Evolutionary conservation across 345 rosid genomes (phyloP).

Genomic region (Adansonia digitata): DNA sequence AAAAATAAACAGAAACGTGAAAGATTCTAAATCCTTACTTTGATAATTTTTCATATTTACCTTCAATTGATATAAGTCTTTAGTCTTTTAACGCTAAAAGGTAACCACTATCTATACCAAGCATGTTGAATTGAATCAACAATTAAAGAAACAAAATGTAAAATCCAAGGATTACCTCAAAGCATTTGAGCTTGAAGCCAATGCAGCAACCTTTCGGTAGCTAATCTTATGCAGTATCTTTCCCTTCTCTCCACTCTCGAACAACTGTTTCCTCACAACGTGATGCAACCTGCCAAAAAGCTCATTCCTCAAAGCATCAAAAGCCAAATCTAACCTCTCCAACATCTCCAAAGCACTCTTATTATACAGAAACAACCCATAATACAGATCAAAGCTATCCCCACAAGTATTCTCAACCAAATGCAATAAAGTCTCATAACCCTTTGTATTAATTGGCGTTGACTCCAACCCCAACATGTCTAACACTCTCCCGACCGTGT

Average conservation of each 20-base stretch:
- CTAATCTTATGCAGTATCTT: neutral
- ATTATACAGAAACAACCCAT: constrained; percentile 70
- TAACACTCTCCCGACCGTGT: constrained; percentile 51
- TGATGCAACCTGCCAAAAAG: constrained; percentile 53
- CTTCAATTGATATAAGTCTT: neutral
- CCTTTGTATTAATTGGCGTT: constrained; percentile 53
- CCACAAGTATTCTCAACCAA: constrained; percentile 45
- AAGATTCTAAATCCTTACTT: neutral
- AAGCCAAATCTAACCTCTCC: constrained; percentile 62
- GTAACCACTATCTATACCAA: neutral
- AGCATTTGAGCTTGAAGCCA: neutral
- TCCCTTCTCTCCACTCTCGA: constrained; percentile 8
- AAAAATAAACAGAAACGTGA: neutral
- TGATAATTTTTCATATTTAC: neutral
- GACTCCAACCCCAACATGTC: constrained; percentile 44
- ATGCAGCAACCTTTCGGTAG: constrained; percentile 7
- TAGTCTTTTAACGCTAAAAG: neutral
- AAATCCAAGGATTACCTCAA: constrained; percentile 11
- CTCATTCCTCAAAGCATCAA: constrained; percentile 49
- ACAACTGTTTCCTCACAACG: constrained; percentile 42
- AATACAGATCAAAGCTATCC: constrained; percentile 79
- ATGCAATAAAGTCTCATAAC: constrained; percentile 44
- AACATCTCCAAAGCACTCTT: constrained; percentile 56
- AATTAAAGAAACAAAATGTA: neutral
- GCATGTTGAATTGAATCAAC: neutral